Evolutionary conservation across 371 early-diverging fungal species (phyloP).

Genomic region (Mucor circinelloides): DNA sequence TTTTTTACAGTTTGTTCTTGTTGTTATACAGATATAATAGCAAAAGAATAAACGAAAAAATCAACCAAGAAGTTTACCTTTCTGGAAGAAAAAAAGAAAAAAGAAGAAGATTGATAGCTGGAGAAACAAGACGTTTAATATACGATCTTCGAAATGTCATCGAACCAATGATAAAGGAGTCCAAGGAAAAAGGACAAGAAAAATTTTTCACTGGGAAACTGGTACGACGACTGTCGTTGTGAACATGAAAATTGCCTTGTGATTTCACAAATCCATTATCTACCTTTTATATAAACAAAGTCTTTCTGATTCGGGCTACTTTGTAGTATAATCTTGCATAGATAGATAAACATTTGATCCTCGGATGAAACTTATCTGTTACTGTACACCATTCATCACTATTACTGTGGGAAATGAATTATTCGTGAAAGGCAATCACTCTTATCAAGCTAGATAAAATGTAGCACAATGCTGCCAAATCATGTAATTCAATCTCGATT

Average conservation of each 20-base stretch:
- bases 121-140: neutral
- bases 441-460: neutral
- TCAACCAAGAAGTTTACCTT: neutral
- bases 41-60: neutral
- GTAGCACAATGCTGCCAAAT: neutral
- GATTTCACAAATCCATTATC: too few relatives aligned
- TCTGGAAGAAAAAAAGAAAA: neutral
- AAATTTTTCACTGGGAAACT: neutral
- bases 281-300: too few relatives aligned
- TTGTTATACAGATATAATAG: neutral
- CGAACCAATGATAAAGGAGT: neutral
- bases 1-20: conserved; percentile 6
- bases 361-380: neutral
- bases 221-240: too few relatives aligned
- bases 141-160: neutral
- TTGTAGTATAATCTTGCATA: neutral
- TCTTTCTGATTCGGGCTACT: too few relatives aligned
- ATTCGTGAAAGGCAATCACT: neutral
- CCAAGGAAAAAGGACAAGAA: neutral
- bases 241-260: too few relatives aligned
- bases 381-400: neutral
- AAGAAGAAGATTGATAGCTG: neutral
- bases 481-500: neutral
- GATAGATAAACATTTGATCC: neutral
- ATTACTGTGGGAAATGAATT: neutral